Evolutionary conservation across 345 rosid genomes (phyloP), one percentile per base, ranked within the genome.

Genomic region (Angophora floribunda): DNA sequence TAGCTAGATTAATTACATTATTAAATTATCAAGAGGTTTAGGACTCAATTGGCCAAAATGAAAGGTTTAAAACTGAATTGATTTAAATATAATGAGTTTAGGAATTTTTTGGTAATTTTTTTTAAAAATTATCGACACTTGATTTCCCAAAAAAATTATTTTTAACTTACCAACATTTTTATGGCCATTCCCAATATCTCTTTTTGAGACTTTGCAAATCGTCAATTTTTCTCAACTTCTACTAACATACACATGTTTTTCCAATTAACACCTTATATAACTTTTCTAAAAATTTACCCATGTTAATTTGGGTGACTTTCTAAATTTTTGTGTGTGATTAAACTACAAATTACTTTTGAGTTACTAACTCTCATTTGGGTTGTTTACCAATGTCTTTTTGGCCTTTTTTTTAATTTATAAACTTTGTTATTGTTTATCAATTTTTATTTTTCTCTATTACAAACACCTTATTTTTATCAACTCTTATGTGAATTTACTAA

Each of bases 41-140:
- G 3, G 28, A 22, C 28, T 55, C 28, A 8, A 55, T 28, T 55
- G 8, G 5, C 12, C 13, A 22, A 55, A 55, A 21, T 55, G 61
- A 55, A 55, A 55, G 41, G 2, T 36, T 36, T 36, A 36, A 2
- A 36, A 36, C 41, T 55, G 28, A 55, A 4, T 22, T 55, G 61
- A 55, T 12, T 21, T 19, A 55, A 9, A 21, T 55, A 28, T 55
- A 26, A 55, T 21, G 9, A 12, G 24, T 8, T 55, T 55, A 22
- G 24, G 61, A 55, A 26, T 21, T 55, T 55, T 55, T 55, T 22
- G 61, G 21, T 55, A 55, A 55, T 22, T 55, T 55, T 55, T 10
- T 12, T 55, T 11, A 0, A 61, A 11, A 61, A 5, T 75, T 3
- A 19, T 19, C 0, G 1, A 2, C 47, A 41, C 84, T 6, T 5